Evolutionary conservation across 2,329 filamentous ascomycete species (phyloP).

Genomic region (Emmonsiellopsis sp.): DNA sequence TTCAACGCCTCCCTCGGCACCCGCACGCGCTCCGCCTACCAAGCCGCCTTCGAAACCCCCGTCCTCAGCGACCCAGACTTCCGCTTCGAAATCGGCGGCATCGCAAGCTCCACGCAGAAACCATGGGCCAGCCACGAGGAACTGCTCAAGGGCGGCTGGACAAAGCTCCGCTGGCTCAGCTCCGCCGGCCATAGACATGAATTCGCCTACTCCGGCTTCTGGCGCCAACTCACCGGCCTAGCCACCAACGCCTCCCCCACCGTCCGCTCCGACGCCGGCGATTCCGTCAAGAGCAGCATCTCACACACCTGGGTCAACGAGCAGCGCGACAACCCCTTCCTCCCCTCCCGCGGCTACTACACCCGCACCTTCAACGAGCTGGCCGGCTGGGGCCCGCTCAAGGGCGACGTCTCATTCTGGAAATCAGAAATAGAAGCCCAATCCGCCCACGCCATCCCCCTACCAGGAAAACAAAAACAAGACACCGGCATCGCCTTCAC

Average conservation of each 20-base stretch:
- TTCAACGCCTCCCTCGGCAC: constrained; percentile 84
- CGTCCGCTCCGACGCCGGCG: constrained; percentile 75
- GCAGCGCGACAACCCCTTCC: constrained; percentile 70
- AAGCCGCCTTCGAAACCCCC: constrained; percentile 73
- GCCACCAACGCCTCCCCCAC: constrained; percentile 67
- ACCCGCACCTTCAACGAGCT: constrained; percentile 70
- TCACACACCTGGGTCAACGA: constrained; percentile 75
- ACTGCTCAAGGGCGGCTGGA: constrained; percentile 65
- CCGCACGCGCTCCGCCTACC: constrained; percentile 83
- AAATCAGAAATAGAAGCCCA: constrained; percentile 84
- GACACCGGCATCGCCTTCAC: constrained; percentile 74
- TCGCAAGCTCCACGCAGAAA: constrained; percentile 79
- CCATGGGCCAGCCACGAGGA: constrained; percentile 93
- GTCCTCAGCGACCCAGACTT: constrained; percentile 76
- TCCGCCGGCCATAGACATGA: constrained; percentile 61
- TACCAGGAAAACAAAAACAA: constrained; percentile 55
- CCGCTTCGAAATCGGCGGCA: constrained; percentile 66
- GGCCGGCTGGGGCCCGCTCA: constrained; percentile 75
- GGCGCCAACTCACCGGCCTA: constrained; percentile 82
- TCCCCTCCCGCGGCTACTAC: constrained; percentile 75
- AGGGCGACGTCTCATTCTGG: constrained; percentile 86
- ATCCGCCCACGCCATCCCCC: constrained; percentile 61
- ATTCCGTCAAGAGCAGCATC: constrained; percentile 81
- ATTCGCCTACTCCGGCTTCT: constrained; percentile 68
- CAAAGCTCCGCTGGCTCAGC: constrained; percentile 68